A percentile compares a stretch with the other conserved stretches of the same genome.
phyloP scores from a whole-genome alignment of 495 filamentous ascomycete species.

The Aspergillus ellipticus region DNA sequence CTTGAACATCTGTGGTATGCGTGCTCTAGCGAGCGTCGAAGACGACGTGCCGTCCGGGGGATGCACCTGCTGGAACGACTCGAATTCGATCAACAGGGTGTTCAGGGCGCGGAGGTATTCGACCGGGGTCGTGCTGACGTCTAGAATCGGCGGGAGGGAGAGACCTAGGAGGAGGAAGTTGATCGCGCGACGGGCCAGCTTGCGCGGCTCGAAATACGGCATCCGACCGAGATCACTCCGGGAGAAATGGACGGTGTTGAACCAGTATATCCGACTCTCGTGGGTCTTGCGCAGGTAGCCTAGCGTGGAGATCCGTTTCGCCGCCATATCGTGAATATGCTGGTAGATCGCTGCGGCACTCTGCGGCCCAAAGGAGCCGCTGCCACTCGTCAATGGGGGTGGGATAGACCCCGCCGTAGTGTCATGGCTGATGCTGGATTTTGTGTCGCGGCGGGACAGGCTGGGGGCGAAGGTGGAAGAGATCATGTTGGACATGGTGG shows the following conservation, averaged over 20 bases:
- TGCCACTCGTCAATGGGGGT: constrained; percentile 29
- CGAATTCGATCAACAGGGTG: constrained; percentile 84
- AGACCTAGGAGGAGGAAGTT: constrained; percentile 92
- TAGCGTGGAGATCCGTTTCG: constrained; percentile 93
- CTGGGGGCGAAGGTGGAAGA: not conserved
- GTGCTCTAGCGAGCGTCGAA: constrained; percentile 68
- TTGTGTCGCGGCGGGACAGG: not conserved
- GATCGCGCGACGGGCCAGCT: constrained; percentile 79
- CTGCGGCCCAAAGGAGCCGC: constrained; percentile 46
- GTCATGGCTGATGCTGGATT: constrained; percentile 3
- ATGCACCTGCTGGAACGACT: constrained; percentile 84
- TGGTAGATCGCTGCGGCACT: constrained; percentile 69
- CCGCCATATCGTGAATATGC: constrained; percentile 83
- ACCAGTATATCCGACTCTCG: constrained; percentile 94
- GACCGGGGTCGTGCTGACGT: constrained; percentile 70
- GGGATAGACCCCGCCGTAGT: constrained; percentile 12
- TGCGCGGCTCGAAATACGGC: constrained; percentile 78
- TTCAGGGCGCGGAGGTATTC: constrained; percentile 89
- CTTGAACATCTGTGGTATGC: constrained; percentile 88
- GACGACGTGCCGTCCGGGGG: constrained; percentile 67
- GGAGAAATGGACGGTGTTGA: constrained; percentile 90
- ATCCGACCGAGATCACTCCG: constrained; percentile 74
- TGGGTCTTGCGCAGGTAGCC: constrained; percentile 93
- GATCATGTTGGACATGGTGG: not conserved
- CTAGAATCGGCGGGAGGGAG: constrained; percentile 82